Base-by-base conservation (phyloP, 2,329 filamentous ascomycete species). In the Hypomyces rosellus region DNA sequence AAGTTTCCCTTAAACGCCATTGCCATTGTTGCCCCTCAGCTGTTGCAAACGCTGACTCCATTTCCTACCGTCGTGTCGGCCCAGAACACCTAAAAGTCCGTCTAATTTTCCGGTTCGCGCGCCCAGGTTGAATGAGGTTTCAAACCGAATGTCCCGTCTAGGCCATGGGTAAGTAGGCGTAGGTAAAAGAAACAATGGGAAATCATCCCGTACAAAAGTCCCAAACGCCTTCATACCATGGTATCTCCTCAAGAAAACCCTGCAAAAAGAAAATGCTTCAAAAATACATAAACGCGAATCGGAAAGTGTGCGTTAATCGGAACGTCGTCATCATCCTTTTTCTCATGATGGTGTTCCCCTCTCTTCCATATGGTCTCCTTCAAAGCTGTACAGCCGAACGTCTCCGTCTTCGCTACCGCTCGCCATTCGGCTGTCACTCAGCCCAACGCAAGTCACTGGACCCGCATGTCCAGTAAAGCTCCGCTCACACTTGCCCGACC, bases 391-490 rank as follows among this genome's bases (percentile, higher is more conserved):
- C 61, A 99, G 77, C 47, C 91, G 77, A 34, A 96, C 88, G 61
- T 95, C 90, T 56, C 89, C 89, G 65, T 99, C 93, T 67, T 97
- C 93, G 61, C 92, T 89, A 5, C 91, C 93, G 59, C 88, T 95
- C 30, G 89, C 88, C 74, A 99, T 86, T 38, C 88, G 80, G 59
- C 85, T 88, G 64, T 97, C 93, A 60, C 89, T 95, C 6, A 99
- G 74, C 1, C 88, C 91, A 37, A 97, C 86, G 64, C 92, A 97
- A 3, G 91, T 97, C 3, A 97, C 90, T 0, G 93, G 91, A 0
- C 89, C 92, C 1, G 85, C 81, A 67, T 97, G 93, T 0, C 91
- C 91, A 2, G 89, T 90, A 63, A 96, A 92, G 3, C 91, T 97
- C 45, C 90, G 78, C 66, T 97, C 91, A 68, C 91, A 96, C 63